Evolutionary conservation across 257 asterid genomes (phyloP), one percentile per base, ranked within the genome.

Genomic region (Nicotiana obtusifolia): DNA sequence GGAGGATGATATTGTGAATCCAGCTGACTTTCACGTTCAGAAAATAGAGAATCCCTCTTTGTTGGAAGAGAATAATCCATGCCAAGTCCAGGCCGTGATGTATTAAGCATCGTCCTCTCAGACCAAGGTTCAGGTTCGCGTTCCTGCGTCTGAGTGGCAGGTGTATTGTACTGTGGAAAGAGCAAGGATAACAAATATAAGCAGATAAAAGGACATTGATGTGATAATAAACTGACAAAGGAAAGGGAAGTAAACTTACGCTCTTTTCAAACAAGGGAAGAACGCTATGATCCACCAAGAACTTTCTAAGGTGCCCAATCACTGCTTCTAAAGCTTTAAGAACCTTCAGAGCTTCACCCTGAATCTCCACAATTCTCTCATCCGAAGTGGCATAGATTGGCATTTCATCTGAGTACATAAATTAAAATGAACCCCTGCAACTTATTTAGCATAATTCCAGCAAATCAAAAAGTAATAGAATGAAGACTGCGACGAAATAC

Each of bases 331-430:
- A 84, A 30, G 98, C 99, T 84, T 86, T 90, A 24, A 90, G 92
- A 82, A 95, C 97, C 86, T 95, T 93, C 76, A 84, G 81, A 80
- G 91, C 91, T 86, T 95, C 99, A 37, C 97, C 99, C 82, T 93
- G 98, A 85, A 95, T 76, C 84, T 95, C 99, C 60, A 93, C 95
- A 80, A 92, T 81, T 88, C 95, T 89, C 92, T 95, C 99, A 49
- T 91, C 98, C 8, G 98, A 85, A 86, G 79, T 87, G 64, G 94
- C 98, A 88, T 91, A 93, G 78, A 80, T 33, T 75, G 98, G 93
- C 83, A 83, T 61, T 60, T 92, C 98, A 77, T 92, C 99, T 93
- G 90, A 24, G 62, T 24, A 16, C 6, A 49, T 7, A 75, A 33
- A 75, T 75, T 75, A 49, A 75, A 49, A 60, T 15, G 60, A 75